phyloP scores from a whole-genome alignment of 2,329 filamentous ascomycete species.

The Lachnellula hyalina region DNA sequence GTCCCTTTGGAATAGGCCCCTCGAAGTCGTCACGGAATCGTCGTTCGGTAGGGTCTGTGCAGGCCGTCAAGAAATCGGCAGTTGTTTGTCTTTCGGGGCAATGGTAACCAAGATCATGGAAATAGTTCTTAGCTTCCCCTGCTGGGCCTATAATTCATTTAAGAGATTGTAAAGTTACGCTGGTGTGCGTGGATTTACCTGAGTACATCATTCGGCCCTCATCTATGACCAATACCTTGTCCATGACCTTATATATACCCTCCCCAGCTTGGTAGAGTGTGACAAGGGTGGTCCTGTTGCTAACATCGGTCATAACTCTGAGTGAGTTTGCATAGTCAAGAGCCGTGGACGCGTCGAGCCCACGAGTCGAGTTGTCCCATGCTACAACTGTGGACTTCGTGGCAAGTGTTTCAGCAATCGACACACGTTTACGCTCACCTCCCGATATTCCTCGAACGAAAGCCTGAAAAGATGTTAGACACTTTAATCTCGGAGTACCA shows the following conservation, averaged over 20 bases:
- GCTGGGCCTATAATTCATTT: constrained; percentile 36
- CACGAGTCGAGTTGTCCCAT: constrained; percentile 77
- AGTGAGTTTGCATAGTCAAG: constrained; percentile 69
- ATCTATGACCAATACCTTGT: constrained; percentile 76
- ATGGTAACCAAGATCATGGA: constrained; percentile 58
- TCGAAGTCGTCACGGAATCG: constrained; percentile 34
- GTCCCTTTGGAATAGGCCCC: constrained; percentile 37
- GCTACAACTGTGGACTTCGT: constrained; percentile 68
- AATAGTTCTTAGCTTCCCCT: constrained; percentile 57
- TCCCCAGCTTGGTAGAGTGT: constrained; percentile 66
- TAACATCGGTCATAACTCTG: constrained; percentile 70
- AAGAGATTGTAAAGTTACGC: background rate
- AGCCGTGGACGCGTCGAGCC: constrained; percentile 74
- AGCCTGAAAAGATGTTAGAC: constrained; percentile 11
- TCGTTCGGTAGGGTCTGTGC: constrained; percentile 69
- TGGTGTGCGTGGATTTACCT: constrained; percentile 32
- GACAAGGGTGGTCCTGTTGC: constrained; percentile 63
- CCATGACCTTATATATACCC: constrained; percentile 67
- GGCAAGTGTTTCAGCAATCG: constrained; percentile 71
- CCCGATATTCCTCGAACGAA: constrained; percentile 68
- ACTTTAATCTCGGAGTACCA: constrained; percentile 34
- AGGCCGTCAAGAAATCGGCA: constrained; percentile 70
- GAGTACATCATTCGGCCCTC: constrained; percentile 63
- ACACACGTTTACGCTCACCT: constrained; percentile 75
- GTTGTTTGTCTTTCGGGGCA: constrained; percentile 57